Percentiles rank a stretch among this genome's conserved stretches.
Evolutionary conservation across 768 basidiomycete species (phyloP).

Genomic region (Candolleomyces efflorescens): DNA sequence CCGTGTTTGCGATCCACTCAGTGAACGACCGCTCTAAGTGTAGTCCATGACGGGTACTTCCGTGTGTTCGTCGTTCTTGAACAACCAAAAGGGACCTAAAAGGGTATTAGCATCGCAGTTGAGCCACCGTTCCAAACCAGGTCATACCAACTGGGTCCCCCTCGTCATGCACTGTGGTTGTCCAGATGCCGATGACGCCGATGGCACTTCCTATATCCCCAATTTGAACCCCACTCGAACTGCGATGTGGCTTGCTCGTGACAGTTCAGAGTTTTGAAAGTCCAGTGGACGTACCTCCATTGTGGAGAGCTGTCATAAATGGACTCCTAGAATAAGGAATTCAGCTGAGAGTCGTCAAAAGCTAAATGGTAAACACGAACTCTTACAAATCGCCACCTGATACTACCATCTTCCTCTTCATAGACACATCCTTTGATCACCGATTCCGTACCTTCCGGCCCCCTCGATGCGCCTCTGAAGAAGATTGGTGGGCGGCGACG

Average conservation of each 20-base stretch:
- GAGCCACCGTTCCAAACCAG: background rate
- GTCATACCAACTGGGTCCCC: conserved; percentile 63
- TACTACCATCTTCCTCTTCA: conserved; percentile 41
- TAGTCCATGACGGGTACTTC: conserved; percentile 33
- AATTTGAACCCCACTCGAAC: conserved; percentile 65
- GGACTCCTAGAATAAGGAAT: conserved; percentile 38
- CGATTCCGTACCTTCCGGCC: conserved; percentile 39
- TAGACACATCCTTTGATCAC: conserved; percentile 45
- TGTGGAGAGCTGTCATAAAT: conserved; percentile 49
- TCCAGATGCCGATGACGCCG: conserved; percentile 69
- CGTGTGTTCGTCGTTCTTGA: conserved; percentile 47
- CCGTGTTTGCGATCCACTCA: background rate
- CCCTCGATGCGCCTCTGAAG: conserved; percentile 43
- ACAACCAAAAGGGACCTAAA: conserved; percentile 70
- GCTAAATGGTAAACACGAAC: conserved; percentile 15
- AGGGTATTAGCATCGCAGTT: background rate
- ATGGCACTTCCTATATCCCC: conserved; percentile 61
- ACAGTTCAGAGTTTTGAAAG: background rate
- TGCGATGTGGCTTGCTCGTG: conserved; percentile 20
- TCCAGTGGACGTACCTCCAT: conserved; percentile 47
- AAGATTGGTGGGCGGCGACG: conserved; percentile 38
- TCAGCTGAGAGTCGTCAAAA: background rate
- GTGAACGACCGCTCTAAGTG: background rate
- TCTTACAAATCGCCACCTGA: conserved; percentile 57
- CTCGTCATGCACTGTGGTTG: conserved; percentile 53